Evolutionary conservation across 192 early-diverging fungal genomes (phyloP), one percentile per base, ranked within the genome.

Genomic region (Rhizophagus clarus): DNA sequence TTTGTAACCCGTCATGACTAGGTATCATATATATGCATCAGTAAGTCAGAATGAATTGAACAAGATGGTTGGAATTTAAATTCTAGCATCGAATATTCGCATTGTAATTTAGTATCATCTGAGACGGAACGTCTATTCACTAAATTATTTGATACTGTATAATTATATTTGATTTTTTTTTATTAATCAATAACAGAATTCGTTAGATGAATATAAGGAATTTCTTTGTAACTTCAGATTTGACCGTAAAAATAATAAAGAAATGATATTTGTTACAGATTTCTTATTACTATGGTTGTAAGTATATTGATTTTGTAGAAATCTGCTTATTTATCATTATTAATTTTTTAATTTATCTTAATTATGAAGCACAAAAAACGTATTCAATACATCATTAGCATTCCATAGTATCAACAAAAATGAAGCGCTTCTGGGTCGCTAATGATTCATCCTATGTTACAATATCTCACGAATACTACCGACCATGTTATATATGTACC

Each of bases 361-460:
- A 70, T 8, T 40, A 40, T 70, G 31, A 37, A 79, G 77, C 40
- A 22, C 49, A 9, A 68, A 70, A 24, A 72, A 29, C 22, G 56
- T 70, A 31, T 79, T 79, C 32, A 79, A 67, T 20, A 56, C 77
- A 4, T 1, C 28, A 14, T 74, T 17, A 8, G 77, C 77, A 31
- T 70, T 79, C n/a, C 77, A 51, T 20, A 70, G 66, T 29, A 26
- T 28, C 4, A 29, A 68, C 47, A 68, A 32, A 70, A 26, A 79
- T 15, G 67, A 79, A 72, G 40, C 67, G 56, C 31, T 61, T 45
- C 40, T 79, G 24, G 77, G 77, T 79, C 47, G 12, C 61, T 79
- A 9, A 28, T 79, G 37, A 32, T 79, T 26, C 77, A 79, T 71
- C 77, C 77, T 2, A 47, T 79, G 29, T 47, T 79, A 17, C 28